Conservation (phyloP, 352 stramenopile genomes). For the Blastocystis sp. region DNA sequence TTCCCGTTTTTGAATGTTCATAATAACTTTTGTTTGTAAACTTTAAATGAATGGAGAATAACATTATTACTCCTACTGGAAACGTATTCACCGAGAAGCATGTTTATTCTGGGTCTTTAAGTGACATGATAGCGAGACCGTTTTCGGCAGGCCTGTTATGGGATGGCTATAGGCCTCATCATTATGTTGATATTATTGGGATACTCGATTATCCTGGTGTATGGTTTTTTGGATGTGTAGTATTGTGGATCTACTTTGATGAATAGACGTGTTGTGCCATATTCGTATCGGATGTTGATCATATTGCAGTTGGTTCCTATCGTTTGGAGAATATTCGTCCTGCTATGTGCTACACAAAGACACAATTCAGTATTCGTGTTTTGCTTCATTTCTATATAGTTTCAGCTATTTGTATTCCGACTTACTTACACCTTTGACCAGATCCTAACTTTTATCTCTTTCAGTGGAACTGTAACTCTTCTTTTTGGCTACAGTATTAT, state of each 20-base stretch:
- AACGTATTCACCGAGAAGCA: background rate
- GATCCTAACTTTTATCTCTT: background rate
- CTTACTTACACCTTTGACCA: background rate
- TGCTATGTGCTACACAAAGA: background rate
- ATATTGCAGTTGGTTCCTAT: background rate
- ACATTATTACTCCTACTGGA: constrained; percentile 11
- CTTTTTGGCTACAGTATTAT: background rate
- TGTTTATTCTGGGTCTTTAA: background rate
- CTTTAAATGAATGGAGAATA: background rate
- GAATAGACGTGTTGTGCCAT: background rate
- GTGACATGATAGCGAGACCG: background rate
- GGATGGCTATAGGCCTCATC: background rate
- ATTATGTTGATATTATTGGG: background rate
- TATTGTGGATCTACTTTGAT: background rate
- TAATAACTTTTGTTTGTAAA: constrained; percentile 25
- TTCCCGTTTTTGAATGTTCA: background rate
- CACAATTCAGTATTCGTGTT: background rate
- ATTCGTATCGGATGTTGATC: background rate
- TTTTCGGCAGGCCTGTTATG: constrained; percentile 29
- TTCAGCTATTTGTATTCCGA: constrained; percentile 12
- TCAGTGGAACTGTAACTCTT: background rate
- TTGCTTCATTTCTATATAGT: background rate
- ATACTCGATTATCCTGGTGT: background rate
- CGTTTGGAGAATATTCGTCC: background rate
- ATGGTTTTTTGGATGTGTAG: background rate